Conservation (phyloP, 495 filamentous ascomycete genomes). For the Hypoxylon fragiforme region DNA sequence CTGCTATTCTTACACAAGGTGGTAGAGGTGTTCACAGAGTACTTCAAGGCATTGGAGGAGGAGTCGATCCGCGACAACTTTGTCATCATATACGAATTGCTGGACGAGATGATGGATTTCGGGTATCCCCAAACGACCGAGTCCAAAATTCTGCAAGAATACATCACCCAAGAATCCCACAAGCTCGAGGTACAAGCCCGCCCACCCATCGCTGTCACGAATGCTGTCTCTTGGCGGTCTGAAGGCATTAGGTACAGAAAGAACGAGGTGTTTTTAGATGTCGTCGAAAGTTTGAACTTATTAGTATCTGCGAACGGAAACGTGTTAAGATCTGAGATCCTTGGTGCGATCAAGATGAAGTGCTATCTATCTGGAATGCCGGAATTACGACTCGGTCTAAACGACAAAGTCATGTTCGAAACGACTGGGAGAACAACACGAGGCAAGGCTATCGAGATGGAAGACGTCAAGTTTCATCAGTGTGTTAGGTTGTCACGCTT, state of each 20-base stretch:
- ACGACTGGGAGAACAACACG: conserved; percentile 91
- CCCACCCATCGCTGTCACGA: conserved; percentile 99
- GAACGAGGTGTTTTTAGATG: conserved; percentile 98
- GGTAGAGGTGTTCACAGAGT: conserved; percentile 98
- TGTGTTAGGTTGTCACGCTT: conserved; percentile 95
- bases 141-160: conserved; percentile 98
- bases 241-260: conserved; percentile 99
- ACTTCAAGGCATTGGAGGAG: conserved; percentile 99
- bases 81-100: conserved; percentile 97
- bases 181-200: conserved; percentile 97
- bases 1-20: conserved; percentile 97
- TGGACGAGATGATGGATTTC: conserved; percentile 99
- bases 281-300: conserved; percentile 95
- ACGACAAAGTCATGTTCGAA: conserved; percentile 99
- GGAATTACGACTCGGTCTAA: conserved; percentile 89
- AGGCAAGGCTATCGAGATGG: conserved; percentile 99
- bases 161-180: conserved; percentile 99
- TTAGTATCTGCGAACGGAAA: conserved; percentile 94
- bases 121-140: conserved; percentile 99
- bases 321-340: conserved; percentile 93
- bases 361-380: conserved; percentile 99
- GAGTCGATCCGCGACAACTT: conserved; percentile 99
- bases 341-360: conserved; percentile 99
- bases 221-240: conserved; percentile 96
- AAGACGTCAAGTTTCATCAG: conserved; percentile 99